phyloP scores from a whole-genome alignment of 352 stramenopile genomes.

The Globisporangium emineosum region DNA sequence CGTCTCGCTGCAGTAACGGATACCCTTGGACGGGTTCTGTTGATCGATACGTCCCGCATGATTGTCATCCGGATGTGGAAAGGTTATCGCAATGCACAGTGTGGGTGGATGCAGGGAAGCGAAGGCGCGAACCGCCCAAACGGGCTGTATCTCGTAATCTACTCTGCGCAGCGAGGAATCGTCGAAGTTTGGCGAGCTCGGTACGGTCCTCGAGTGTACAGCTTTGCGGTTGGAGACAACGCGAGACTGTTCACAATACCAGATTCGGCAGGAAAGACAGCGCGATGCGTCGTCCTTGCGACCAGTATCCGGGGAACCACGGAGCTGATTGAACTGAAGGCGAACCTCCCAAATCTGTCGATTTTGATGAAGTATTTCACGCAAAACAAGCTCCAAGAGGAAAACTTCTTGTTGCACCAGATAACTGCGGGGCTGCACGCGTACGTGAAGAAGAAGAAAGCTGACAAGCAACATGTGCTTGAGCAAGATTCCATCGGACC shows the following conservation, averaged over 20 bases:
- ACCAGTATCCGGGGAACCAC: constrained; percentile 26
- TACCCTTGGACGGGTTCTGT: constrained; percentile 66
- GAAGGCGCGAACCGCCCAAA: constrained; percentile 43
- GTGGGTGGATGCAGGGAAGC: constrained; percentile 72
- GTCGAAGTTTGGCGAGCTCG: constrained; percentile 82
- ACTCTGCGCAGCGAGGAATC: constrained; percentile 78
- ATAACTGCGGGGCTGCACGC: constrained; percentile 66
- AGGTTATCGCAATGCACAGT: constrained; percentile 81
- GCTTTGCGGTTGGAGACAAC: constrained; percentile 61
- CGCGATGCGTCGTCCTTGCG: constrained; percentile 58
- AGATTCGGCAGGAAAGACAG: constrained; percentile 28
- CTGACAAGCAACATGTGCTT: constrained; percentile 31
- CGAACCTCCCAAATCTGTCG: constrained; percentile 44
- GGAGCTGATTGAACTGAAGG: constrained; percentile 64
- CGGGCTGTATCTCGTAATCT: constrained; percentile 83
- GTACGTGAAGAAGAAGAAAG: constrained; percentile 66
- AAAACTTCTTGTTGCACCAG: constrained; percentile 84
- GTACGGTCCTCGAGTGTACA: constrained; percentile 72
- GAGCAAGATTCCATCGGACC: constrained; percentile 51
- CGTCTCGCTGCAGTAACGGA: constrained; percentile 69
- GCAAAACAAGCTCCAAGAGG: constrained; percentile 83
- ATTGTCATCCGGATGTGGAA: constrained; percentile 86
- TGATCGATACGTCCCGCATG: constrained; percentile 81
- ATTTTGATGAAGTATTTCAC: constrained; percentile 85
- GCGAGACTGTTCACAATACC: constrained; percentile 66